Conservation (phyloP, 192 early-diverging fungal genomes). For the Entomortierella parvispora region DNA sequence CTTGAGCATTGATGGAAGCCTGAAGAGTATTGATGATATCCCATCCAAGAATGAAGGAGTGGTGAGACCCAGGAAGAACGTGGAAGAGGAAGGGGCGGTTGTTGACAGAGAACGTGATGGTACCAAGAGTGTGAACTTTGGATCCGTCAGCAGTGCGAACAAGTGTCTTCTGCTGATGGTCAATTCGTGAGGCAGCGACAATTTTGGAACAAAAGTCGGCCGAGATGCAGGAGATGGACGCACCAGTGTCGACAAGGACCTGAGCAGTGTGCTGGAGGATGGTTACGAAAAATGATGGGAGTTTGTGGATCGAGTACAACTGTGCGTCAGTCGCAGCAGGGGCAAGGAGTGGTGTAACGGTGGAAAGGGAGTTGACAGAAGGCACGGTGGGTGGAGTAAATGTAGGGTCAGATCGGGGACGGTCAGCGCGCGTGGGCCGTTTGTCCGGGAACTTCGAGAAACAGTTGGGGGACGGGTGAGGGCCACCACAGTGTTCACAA, state of each 20-base stretch:
- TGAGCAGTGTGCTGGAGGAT: neutral
- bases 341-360: too few species aligned
- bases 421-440: neutral
- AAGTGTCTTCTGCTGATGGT: neutral
- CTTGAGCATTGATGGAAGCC: neutral
- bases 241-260: conserved; percentile 2
- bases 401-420: too few species aligned
- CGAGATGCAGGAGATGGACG: conserved; percentile 7
- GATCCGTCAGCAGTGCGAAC: neutral
- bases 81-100: neutral
- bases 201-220: neutral
- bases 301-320: too few species aligned
- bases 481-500: neutral
- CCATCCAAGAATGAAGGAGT: neutral
- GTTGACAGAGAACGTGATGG: neutral
- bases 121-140: neutral
- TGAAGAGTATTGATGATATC: neutral
- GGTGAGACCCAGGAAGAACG: neutral
- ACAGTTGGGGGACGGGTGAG: neutral
- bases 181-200: neutral
- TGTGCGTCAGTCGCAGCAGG: too few species aligned
- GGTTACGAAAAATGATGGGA: neutral
- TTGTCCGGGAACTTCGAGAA: neutral
- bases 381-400: too few species aligned
- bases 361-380: too few species aligned